These are phyloP conservation scores for Phoma herbarum DNA, from an alignment of 2,329 filamentous ascomycete genomes.

Conservation along the genomic window DNA sequence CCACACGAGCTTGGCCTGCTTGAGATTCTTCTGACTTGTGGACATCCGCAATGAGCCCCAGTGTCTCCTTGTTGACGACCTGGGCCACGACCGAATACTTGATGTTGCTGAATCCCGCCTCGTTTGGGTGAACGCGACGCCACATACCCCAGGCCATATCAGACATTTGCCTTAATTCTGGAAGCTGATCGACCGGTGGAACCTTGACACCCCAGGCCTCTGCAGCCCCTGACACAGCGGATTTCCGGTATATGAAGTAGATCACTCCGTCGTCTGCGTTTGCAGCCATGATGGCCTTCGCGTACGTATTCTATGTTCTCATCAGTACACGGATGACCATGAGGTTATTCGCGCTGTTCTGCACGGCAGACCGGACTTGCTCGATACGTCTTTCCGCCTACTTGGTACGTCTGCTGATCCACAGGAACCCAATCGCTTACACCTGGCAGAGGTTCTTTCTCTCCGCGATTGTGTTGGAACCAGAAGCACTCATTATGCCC, in stretches of 20 bases:
- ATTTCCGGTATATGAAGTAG: slow-evolving; percentile 1
- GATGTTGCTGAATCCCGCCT: neutral
- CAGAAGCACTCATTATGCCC: slow-evolving; percentile 1
- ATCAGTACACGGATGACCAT: too few species aligned
- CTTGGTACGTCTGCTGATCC: neutral
- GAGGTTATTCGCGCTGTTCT: too few species aligned
- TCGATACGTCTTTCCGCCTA: neutral
- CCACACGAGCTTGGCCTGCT: neutral
- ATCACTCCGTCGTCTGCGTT: slow-evolving; percentile 1
- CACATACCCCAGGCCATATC: slow-evolving; percentile 5
- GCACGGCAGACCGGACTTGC: too few species aligned
- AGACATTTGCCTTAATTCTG: neutral
- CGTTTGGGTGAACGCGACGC: neutral
- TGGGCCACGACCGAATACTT: neutral
- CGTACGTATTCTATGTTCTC: neutral
- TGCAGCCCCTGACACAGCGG: neutral
- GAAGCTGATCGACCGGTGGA: neutral
- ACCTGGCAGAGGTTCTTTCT: neutral
- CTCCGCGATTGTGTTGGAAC: neutral
- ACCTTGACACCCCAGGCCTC: neutral
- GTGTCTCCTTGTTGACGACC: neutral
- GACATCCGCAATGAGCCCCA: neutral
- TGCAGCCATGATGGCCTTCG: neutral
- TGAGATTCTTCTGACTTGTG: too few species aligned
- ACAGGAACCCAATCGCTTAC: neutral